phyloP scores from a whole-genome alignment of 2,329 filamentous ascomycete genomes.

The Calonectria multiphialidica region DNA sequence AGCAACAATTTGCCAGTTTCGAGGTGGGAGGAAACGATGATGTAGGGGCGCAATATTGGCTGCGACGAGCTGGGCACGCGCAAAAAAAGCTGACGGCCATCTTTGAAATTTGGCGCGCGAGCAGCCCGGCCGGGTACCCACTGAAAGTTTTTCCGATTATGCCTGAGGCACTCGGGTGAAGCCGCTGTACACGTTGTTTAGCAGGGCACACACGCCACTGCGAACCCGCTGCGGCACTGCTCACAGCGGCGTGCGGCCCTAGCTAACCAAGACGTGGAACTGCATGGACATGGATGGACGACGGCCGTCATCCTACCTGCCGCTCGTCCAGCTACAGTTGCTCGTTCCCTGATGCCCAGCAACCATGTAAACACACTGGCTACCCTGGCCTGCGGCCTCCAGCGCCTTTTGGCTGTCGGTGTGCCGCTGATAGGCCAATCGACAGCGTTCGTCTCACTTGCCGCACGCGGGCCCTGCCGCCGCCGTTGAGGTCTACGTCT shows the following conservation, averaged over 20 bases:
- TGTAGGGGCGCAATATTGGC: slow-evolving; percentile 49
- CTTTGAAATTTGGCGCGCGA: slow-evolving; percentile 47
- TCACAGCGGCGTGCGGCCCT: not conserved
- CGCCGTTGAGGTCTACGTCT: slow-evolving; percentile 32
- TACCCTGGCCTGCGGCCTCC: not conserved
- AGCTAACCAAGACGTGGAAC: slow-evolving; percentile 19
- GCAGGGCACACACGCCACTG: slow-evolving; percentile 6
- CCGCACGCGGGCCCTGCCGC: slow-evolving; percentile 32
- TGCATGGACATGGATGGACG: slow-evolving; percentile 6
- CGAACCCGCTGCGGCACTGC: not conserved
- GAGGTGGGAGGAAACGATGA: slow-evolving; percentile 44
- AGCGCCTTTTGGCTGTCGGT: not conserved
- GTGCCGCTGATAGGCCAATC: not conserved
- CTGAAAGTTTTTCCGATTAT: slow-evolving; percentile 47
- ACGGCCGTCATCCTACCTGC: not conserved
- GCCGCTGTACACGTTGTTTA: slow-evolving; percentile 8
- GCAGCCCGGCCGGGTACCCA: slow-evolving; percentile 35
- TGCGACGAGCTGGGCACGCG: slow-evolving; percentile 48
- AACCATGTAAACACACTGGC: not conserved
- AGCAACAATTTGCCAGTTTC: slow-evolving; percentile 32
- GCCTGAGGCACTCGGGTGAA: slow-evolving; percentile 38
- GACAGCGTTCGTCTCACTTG: not conserved
- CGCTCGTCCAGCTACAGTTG: not conserved
- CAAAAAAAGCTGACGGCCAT: slow-evolving; percentile 49
- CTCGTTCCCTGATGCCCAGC: not conserved